Conservation (phyloP, 2,329 filamentous ascomycete genomes). For the Aspergillus melleus region DNA sequence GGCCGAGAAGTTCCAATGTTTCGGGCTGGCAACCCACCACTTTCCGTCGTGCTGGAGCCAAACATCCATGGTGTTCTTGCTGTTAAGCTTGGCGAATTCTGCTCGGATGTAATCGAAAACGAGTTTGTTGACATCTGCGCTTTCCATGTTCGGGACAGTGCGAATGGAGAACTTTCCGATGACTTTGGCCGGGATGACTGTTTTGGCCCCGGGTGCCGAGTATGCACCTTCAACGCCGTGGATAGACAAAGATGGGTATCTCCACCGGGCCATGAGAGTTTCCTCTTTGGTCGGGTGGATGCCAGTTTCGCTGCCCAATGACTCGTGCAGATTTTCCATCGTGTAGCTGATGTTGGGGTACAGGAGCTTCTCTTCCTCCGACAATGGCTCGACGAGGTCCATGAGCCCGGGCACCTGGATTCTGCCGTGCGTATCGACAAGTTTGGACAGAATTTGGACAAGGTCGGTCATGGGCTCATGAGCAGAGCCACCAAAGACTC, state of each 20-base stretch:
- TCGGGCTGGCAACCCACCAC: constrained; percentile 97
- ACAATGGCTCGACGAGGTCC: constrained; percentile 88
- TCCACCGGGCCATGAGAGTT: constrained; percentile 94
- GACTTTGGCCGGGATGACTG: constrained; percentile 97
- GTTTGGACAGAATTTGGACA: constrained; percentile 73
- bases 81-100: constrained; percentile 80
- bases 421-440: constrained; percentile 88
- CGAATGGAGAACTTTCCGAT: constrained; percentile 98
- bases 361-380: constrained; percentile 80
- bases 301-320: constrained; percentile 82
- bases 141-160: constrained; percentile 97
- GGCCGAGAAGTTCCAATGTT: constrained; percentile 98
- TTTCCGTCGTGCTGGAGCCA: constrained; percentile 87
- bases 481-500: constrained; percentile 92
- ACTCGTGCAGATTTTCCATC: constrained; percentile 93
- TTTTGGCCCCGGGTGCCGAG: constrained; percentile 91
- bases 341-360: constrained; percentile 91
- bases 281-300: constrained; percentile 87
- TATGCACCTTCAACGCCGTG: constrained; percentile 96
- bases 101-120: constrained; percentile 83
- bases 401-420: constrained; percentile 92
- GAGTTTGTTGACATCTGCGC: constrained; percentile 78
- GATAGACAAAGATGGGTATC: constrained; percentile 87
- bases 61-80: constrained; percentile 87
- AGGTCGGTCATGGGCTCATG: constrained; percentile 99